Evolutionary conservation across 2,329 filamentous ascomycete genomes (phyloP).

Genomic region (Pestalotiopsis sp.): DNA sequence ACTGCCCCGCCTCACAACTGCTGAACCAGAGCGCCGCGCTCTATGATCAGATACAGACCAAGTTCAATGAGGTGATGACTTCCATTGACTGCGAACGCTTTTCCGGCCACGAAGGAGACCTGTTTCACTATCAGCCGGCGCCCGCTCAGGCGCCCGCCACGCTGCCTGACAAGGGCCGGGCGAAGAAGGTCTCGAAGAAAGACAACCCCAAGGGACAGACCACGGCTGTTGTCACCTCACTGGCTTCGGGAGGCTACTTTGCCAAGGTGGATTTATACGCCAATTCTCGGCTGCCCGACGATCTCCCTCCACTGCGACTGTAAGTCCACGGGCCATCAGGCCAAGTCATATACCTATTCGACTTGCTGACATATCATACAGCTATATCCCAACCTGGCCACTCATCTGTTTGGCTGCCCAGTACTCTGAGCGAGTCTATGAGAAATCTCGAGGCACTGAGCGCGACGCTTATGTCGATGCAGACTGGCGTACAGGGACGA

Average conservation of each 20-base stretch:
- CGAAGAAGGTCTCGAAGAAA: conserved; percentile 34
- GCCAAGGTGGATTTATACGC: conserved; percentile 78
- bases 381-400: conserved; percentile 75
- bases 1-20: conserved; percentile 44
- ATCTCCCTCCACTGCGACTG: conserved; percentile 70
- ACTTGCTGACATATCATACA: conserved; percentile 27
- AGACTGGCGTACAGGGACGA: conserved; percentile 74
- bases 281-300: conserved; percentile 72
- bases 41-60: conserved; percentile 62
- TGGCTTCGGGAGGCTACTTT: conserved; percentile 62
- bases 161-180: conserved; percentile 17
- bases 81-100: conserved; percentile 68
- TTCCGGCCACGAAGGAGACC: conserved; percentile 55
- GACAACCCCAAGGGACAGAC: conserved; percentile 39
- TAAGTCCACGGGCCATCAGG: conserved; percentile 39
- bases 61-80: conserved; percentile 71
- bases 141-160: conserved; percentile 16
- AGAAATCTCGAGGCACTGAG: conserved; percentile 63
- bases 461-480: conserved; percentile 70
- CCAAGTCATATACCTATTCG: neutral
- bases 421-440: conserved; percentile 77
- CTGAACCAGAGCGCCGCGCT: conserved; percentile 48
- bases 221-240: conserved; percentile 32
- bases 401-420: conserved; percentile 78
- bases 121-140: conserved; percentile 44